Evolutionary conservation across 1,284 basidiomycete species (phyloP), one percentile per base, ranked within the genome.

Genomic region (Trametes polyzona): DNA sequence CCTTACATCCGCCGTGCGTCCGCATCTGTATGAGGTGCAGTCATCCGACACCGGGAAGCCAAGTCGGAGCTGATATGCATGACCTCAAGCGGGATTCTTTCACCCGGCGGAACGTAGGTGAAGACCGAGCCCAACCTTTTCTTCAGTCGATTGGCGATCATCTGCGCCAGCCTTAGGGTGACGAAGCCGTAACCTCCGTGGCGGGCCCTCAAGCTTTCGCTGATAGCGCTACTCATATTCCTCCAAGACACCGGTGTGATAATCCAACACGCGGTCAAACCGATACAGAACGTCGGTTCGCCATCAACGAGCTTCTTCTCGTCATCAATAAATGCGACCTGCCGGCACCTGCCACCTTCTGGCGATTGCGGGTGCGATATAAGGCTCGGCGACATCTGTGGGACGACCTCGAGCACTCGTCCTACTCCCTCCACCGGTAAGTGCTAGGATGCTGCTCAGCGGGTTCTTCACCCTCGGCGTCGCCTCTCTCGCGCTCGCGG

Each of bases 401-500:
- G n/a, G 30, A 52, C 33, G 33, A 9, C 10, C 26, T 39, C 19
- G 50, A 44, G 50, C 50, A 52, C 33, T 35, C 41, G 26, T 44
- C 50, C 37, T 27, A 37, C 42, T 27, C 46, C 21, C 52, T 26
- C 24, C 29, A n/a, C 52, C 11, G 33, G 39, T 32, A 11, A 17
- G 32, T 46, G 4, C 53, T 40, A 50, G 40, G 46, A 62, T 62
- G 60, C 49, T 62, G 36, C 57, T 62, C 60, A 33, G 19, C 35
- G 29, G 39, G 8, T 33, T 51, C 50, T 19, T 58, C 47, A 10
- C 46, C 21, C 47, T 56, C 39, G 51, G 52, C 23, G 50, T 58
- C 37, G 53, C 47, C 10, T 50, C 53, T 4, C 42, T 58, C 33
- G 32, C 57, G 4, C 30, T 43, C 33, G 57, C 57, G 14, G 33